Evolutionary conservation across 371 early-diverging fungal genomes (phyloP), one percentile per base, ranked within the genome.

Genomic region (Circinella minor): DNA sequence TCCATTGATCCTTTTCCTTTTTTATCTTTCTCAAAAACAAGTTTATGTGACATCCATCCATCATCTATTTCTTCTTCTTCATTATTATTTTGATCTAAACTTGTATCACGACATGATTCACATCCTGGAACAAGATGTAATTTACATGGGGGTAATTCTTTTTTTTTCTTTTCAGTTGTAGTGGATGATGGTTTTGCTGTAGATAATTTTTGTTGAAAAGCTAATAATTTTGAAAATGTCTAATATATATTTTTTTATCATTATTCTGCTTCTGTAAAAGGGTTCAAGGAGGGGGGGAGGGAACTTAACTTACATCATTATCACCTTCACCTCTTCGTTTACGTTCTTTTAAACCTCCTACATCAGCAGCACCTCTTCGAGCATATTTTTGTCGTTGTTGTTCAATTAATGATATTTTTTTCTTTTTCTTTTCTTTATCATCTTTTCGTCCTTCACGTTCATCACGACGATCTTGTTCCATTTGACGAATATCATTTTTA

Each of bases 31-130:
- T 83, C 89, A 74, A 92, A 93, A 0, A 85, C 80, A 8, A 94
- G 80, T 39, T 82, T 80, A 73, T 94, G 94, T 5, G 83, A 76
- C 71, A 94, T 81, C 94, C 94, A 94, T 17, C 85, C 90, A 51
- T 85, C 74, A 48, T 86, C 88, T 0, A 70, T 74, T 7, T 80
- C 74, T 2, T 79, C 84, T 1, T 74, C 72, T 36, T n/a, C 66
- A 2, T 27, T 27, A 27, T 27, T 27, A 27, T 27, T 27, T 20
- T 43, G 57, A 6, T 62, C 61, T 51, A 43, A 14, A 37, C 48
- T 67, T 6, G 51, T 51, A 66, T 74, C 72, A 38, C 75, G 68
- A 69, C 93, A 93, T 7, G 93, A 91, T 64, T 88, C 86, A 71
- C 93, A 93, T 8, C 77, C 77, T 3, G 89, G 87, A 17, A 92